phyloP scores from a whole-genome alignment of 2,329 filamentous ascomycete species.

The Pseudogymnoascus sp. region DNA sequence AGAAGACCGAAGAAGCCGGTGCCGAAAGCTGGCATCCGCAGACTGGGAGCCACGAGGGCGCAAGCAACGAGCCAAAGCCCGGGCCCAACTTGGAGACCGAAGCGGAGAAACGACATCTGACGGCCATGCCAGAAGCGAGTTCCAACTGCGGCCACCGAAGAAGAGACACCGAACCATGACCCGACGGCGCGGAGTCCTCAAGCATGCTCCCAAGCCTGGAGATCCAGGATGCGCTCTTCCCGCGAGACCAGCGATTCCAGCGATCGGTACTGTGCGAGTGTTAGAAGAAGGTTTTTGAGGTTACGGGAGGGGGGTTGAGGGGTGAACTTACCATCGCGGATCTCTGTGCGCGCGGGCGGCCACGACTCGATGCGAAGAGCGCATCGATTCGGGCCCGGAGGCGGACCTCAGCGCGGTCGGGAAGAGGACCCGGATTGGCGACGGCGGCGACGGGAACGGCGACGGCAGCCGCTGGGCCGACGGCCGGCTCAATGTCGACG shows the following conservation, averaged over 20 bases:
- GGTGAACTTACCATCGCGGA: background rate
- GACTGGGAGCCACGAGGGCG: background rate
- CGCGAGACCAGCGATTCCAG: background rate
- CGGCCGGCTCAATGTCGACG: background rate
- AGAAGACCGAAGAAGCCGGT: background rate
- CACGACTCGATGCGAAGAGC: background rate
- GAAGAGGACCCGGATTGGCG: background rate
- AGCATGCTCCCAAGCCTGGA: background rate
- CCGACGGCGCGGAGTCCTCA: background rate
- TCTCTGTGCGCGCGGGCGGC: background rate
- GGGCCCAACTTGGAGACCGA: background rate
- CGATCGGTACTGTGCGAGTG: background rate
- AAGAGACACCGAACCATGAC: background rate
- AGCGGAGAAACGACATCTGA: background rate
- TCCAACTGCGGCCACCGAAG: constrained; percentile 1
- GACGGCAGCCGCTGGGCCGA: background rate
- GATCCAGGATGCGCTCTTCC: background rate
- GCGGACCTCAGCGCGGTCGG: background rate
- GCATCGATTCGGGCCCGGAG: background rate
- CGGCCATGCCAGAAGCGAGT: background rate
- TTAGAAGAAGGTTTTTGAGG: background rate
- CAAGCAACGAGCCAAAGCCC: constrained; percentile 1
- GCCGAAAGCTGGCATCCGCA: background rate
- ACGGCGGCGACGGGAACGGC: background rate
- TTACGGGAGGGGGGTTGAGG: background rate